Conservation (phyloP, 1,284 basidiomycete genomes). For the Ustilago hordei region DNA sequence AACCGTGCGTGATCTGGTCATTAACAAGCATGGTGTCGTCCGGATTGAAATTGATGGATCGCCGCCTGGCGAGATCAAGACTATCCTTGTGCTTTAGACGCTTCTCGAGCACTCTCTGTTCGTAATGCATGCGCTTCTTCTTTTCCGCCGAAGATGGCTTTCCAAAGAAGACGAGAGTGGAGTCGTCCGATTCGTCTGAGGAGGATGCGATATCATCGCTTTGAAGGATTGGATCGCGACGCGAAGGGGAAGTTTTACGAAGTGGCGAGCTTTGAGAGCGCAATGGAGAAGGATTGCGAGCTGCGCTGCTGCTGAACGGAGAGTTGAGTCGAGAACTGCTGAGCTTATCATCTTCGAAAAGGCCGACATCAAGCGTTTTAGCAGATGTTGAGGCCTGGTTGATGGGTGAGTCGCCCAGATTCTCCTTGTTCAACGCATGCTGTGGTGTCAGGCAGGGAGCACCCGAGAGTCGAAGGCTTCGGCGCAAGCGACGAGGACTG, state of each 20-base stretch:
- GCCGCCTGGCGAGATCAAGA: slow-evolving; percentile 41
- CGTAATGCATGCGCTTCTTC: slow-evolving; percentile 51
- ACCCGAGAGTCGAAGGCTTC: slow-evolving; percentile 35
- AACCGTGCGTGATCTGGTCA: slow-evolving; percentile 19
- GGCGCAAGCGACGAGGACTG: slow-evolving; percentile 23
- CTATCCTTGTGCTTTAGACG: slow-evolving; percentile 53
- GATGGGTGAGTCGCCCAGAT: not conserved
- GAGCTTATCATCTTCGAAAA: slow-evolving; percentile 14
- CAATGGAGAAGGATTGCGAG: slow-evolving; percentile 23
- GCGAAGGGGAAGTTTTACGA: slow-evolving; percentile 16
- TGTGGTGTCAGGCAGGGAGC: slow-evolving; percentile 20
- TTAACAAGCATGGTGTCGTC: slow-evolving; percentile 53
- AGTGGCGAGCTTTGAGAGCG: slow-evolving; percentile 27
- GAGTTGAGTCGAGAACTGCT: slow-evolving; percentile 7
- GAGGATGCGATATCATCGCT: slow-evolving; percentile 30
- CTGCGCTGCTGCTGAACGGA: slow-evolving; percentile 10
- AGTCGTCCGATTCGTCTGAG: slow-evolving; percentile 44
- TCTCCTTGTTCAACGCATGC: slow-evolving; percentile 28
- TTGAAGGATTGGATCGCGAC: slow-evolving; percentile 7
- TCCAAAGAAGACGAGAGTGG: slow-evolving; percentile 50
- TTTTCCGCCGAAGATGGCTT: slow-evolving; percentile 48
- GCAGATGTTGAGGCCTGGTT: slow-evolving; percentile 31
- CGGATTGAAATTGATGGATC: slow-evolving; percentile 51
- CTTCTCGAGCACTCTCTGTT: slow-evolving; percentile 43
- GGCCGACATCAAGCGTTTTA: slow-evolving; percentile 26